Conservation (phyloP, 306 rosid species). For the Castanea sativa region DNA sequence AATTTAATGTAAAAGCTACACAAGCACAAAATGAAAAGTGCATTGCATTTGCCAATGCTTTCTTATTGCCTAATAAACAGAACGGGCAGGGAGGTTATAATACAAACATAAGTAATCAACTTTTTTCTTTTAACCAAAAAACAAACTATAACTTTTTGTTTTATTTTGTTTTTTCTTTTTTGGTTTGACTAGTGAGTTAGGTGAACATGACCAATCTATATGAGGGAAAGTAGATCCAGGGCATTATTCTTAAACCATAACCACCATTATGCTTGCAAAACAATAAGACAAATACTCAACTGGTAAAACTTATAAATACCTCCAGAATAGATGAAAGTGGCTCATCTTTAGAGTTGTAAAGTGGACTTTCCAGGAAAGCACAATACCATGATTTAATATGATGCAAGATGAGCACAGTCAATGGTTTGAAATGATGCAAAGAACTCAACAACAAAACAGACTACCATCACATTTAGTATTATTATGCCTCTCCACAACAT, state of each 20-base stretch:
- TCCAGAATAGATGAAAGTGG: background rate
- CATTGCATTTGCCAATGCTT: background rate
- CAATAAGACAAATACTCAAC: background rate
- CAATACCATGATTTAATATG: constrained; percentile 3
- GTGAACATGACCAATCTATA: background rate
- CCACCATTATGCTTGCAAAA: background rate
- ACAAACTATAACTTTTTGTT: no score
- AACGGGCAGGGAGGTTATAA: background rate
- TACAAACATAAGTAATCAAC: background rate
- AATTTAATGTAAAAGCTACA: background rate
- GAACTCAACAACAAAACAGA: background rate
- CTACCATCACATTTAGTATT: constrained; percentile 1
- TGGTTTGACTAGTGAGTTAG: background rate
- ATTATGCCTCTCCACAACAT: background rate
- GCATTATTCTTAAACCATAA: background rate
- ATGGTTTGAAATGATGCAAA: background rate
- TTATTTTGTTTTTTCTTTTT: background rate
- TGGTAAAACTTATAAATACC: background rate
- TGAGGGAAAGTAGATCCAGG: background rate
- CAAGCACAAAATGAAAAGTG: background rate
- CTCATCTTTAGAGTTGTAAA: background rate
- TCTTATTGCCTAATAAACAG: background rate
- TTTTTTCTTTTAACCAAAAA: no score
- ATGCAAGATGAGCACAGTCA: background rate
- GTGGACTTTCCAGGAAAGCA: background rate